Base-by-base conservation (phyloP, 192 early-diverging fungal species). In the Phlyctochytrium bullatum region DNA sequence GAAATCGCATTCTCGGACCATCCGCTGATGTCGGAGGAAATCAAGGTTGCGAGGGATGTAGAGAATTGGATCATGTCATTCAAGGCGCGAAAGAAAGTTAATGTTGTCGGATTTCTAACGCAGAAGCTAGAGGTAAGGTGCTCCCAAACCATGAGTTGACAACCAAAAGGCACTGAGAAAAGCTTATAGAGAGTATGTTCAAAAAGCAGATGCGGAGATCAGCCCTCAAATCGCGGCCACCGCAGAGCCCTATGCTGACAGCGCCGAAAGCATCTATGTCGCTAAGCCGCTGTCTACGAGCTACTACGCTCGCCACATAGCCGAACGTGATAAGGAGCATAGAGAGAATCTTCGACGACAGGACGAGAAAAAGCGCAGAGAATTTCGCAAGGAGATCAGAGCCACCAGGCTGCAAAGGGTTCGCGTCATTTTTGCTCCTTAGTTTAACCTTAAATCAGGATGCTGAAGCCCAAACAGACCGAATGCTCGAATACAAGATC, bases 21-120 rank as follows among this genome's bases (percentile, higher is more conserved):
- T 70, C 81, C 78, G 34, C 62, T 84, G 4, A 80, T 85, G 71
- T 62, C 68, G 4, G 70, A 77, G 24, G 83, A 85, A 65, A 71
- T 73, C 61, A 52, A 64, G 40, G 16, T 83, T 6, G 73, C 73
- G 2, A 72, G 62, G 25, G 61, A 75, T 20, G 34, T 85, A 3
- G 73, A 81, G 58, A 62, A 68, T 3, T 65, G 59, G 59, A 77
- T 81, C 25, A 50, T 54, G 1, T 35, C 59, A 3, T 52, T 76
- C 31, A 33, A 67, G 4, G 62, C 76, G 51, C 30, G 83, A 35
- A 66, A 71, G 52, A 65, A 68, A 27, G 62, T 35, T 35, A 71
- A 66, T 23, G 62, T 73, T 1, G 73, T 73, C 29, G 54, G 54
- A 4, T 80, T 74, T 64, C 65, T 81, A 54, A 40, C 53, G 20